Evolutionary conservation across 2,329 filamentous ascomycete species (phyloP), one percentile per base, ranked within the genome.

Genomic region (Ceratocystis eucalypticola): DNA sequence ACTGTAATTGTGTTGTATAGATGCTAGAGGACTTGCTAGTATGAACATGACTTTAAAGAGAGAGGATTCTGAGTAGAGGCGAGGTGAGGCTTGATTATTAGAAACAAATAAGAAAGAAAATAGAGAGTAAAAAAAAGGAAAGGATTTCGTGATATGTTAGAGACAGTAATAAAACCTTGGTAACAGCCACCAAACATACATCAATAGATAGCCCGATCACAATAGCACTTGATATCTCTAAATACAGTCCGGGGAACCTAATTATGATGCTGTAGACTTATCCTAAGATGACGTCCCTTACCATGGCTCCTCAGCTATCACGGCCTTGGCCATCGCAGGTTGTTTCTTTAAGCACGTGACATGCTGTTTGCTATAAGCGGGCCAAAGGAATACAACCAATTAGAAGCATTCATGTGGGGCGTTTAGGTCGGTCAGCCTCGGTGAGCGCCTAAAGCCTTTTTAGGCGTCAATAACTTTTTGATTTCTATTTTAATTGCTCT

Each of bases 41-140:
- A 82, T 81, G 69, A 82, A 82, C 80, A 82, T 67, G 28, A 28
- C 30, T 12, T 17, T 33, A 6, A n/a, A 33, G 17, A 10, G 45
- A n/a, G 48, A 20, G 5, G 15, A 12, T 41, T 41, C 37, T 41
- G 37, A 41, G 37, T 12, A 41, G 37, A 41, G 37, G 37, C 37
- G 37, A 41, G 37, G 37, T 41, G 37, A 41, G 37, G 37, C 8
- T 41, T n/a, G 22, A 65, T n/a, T 46, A 59, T 53, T 48, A 53
- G 33, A 50, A 33, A 50, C 15, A 64, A 61, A 67, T 61, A 25
- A 15, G 17, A 48, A 48, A 20, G 20, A 48, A 48, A 48, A 48
- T 48, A 20, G 17, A 48, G 45, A 48, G 20, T n/a, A 8, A 50
- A 50, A 50, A 50, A 50, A 50, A 50, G n/a, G 7, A 50, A 50